phyloP scores from a whole-genome alignment of 2,329 filamentous ascomycete genomes.

The Botrytis aclada region DNA sequence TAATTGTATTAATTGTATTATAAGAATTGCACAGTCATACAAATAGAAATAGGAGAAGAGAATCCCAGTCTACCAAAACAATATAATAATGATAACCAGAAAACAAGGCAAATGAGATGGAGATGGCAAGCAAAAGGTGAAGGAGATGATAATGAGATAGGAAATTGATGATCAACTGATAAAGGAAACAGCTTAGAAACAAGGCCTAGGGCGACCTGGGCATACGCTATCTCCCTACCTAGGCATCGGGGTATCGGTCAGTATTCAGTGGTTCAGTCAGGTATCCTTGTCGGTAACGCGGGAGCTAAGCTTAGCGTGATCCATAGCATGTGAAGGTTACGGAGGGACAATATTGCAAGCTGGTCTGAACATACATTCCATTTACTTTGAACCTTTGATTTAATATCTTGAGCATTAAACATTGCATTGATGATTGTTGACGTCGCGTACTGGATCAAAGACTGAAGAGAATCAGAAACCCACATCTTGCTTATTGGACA shows the following conservation, averaged over 20 bases:
- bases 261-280: neutral
- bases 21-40: too few relatives aligned
- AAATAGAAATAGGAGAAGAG: constrained; percentile 1
- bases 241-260: neutral
- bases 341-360: constrained; percentile 18
- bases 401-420: neutral
- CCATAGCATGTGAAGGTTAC: neutral
- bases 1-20: neutral
- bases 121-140: neutral
- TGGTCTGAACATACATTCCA: constrained; percentile 17
- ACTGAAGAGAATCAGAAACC: neutral
- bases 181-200: constrained; percentile 2
- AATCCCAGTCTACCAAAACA: neutral
- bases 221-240: neutral
- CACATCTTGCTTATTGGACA: neutral
- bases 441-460: neutral
- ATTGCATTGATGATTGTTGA: neutral
- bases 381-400: neutral
- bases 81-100: neutral
- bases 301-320: constrained; percentile 24
- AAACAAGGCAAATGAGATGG: neutral
- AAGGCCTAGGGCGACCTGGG: neutral
- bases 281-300: constrained; percentile 18
- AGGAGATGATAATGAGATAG: neutral
- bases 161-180: constrained; percentile 10